Conservation (phyloP, 1,284 basidiomycete genomes). For the Ganoderma multipileum region DNA sequence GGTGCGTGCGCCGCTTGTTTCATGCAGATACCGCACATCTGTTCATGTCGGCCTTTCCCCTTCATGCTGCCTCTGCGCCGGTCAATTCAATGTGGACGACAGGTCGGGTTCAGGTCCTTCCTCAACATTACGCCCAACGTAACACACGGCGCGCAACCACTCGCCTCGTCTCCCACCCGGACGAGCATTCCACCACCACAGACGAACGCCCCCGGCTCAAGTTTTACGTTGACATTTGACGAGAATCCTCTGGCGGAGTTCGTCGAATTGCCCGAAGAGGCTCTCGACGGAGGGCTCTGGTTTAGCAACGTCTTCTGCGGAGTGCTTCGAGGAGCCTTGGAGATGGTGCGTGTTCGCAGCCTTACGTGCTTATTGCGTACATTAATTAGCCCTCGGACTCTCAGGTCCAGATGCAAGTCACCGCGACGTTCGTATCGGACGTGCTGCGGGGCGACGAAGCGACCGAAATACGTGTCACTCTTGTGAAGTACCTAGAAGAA, state of each 20-base stretch:
- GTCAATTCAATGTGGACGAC: slow-evolving; percentile 5
- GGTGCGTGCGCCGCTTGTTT: slow-evolving; percentile 49
- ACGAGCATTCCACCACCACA: slow-evolving; percentile 47
- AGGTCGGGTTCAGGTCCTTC: slow-evolving; percentile 99
- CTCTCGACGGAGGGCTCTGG: slow-evolving; percentile 91
- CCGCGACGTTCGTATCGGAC: slow-evolving; percentile 90
- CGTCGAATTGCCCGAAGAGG: slow-evolving; percentile 95
- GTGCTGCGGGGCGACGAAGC: slow-evolving; percentile 91
- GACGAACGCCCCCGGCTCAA: slow-evolving; percentile 50
- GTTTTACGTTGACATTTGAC: slow-evolving; percentile 88
- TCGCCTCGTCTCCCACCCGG: slow-evolving; percentile 53
- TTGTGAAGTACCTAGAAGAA: slow-evolving; percentile 94
- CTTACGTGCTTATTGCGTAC: slow-evolving; percentile 15
- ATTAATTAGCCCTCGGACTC: neutral
- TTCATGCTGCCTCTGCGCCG: slow-evolving; percentile 1
- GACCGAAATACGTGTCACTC: slow-evolving; percentile 91
- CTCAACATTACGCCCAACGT: slow-evolving; percentile 91
- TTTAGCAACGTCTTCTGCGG: slow-evolving; percentile 97
- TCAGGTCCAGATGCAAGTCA: slow-evolving; percentile 96
- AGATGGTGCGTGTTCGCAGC: slow-evolving; percentile 80
- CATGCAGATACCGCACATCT: neutral
- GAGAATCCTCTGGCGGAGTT: slow-evolving; percentile 98
- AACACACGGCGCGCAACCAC: slow-evolving; percentile 64
- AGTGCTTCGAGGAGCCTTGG: slow-evolving; percentile 90
- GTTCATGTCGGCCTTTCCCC: neutral